Evolutionary conservation across 2,329 filamentous ascomycete genomes (phyloP).

Genomic region (Beauveria asiatica): DNA sequence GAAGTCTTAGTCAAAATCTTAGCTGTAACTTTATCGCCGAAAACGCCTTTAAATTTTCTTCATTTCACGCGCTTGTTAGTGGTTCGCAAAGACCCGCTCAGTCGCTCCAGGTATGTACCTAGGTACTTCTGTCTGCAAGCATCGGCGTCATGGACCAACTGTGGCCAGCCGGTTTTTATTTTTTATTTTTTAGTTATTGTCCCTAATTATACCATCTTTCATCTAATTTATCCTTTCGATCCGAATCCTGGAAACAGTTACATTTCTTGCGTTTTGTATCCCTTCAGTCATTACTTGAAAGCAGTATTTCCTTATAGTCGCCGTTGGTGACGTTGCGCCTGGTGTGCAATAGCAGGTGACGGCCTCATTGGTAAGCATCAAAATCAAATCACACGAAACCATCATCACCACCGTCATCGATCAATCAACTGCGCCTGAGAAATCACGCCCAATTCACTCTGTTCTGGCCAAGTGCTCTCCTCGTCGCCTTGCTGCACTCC

Average conservation of each 20-base stretch:
- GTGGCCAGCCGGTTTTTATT: background rate
- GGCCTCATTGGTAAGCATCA: background rate
- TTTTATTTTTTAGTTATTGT: no score
- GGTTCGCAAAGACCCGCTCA: background rate
- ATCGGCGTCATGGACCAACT: slow-evolving; percentile 1
- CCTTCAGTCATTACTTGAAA: no score
- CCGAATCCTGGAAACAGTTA: no score
- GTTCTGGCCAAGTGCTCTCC: background rate
- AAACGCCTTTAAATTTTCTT: background rate
- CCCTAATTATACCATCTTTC: no score
- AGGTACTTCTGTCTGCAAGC: background rate
- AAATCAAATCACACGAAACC: background rate
- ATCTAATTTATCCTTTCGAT: no score
- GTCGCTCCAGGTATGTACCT: background rate
- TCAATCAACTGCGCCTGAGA: background rate
- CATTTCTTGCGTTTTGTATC: no score
- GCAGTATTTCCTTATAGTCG: no score
- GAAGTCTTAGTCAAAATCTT: background rate
- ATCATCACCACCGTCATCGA: background rate
- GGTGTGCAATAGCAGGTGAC: no score
- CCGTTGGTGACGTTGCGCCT: no score
- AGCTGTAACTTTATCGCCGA: background rate
- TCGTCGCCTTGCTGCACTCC: background rate
- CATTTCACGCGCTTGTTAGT: background rate
- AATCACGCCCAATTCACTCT: background rate